Conservation (phyloP, 2,329 filamentous ascomycete genomes). For the Hypoxylon sp. region DNA sequence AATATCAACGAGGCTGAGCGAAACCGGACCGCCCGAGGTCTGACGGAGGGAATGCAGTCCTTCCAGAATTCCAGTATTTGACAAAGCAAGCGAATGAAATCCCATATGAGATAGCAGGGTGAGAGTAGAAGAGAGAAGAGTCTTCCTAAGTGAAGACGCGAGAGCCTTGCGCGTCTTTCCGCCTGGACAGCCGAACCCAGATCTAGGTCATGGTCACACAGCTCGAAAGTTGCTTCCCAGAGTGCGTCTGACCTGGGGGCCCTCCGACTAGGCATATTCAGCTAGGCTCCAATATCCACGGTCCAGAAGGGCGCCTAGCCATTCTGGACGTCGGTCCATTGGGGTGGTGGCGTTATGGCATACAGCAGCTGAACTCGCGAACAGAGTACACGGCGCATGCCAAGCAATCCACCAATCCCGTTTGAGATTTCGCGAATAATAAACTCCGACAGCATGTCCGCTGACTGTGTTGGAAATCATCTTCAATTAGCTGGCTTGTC, state of each 20-base stretch:
- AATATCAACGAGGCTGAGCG: background rate
- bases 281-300: conserved; percentile 34
- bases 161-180: conserved; percentile 17
- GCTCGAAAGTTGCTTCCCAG: conserved; percentile 11
- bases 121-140: background rate
- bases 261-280: conserved; percentile 17
- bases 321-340: conserved; percentile 35
- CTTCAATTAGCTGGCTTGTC: too few relatives aligned
- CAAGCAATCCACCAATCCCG: conserved; percentile 21
- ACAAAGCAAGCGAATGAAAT: background rate
- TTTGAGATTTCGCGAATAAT: conserved; percentile 3
- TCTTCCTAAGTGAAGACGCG: background rate
- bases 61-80: background rate
- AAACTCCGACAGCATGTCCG: background rate
- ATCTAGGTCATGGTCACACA: too few relatives aligned
- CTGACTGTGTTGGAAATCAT: background rate
- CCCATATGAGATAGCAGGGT: background rate
- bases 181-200: conserved; percentile 21
- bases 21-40: background rate
- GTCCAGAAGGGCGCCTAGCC: conserved; percentile 22
- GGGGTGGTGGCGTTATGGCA: conserved; percentile 34
- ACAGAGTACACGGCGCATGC: conserved; percentile 21
- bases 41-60: background rate
- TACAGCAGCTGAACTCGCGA: conserved; percentile 44
- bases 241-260: conserved; percentile 9